Evolutionary conservation across 768 basidiomycete species (phyloP), one percentile per base, ranked within the genome.

Genomic region (Cystobasidium tubakii): DNA sequence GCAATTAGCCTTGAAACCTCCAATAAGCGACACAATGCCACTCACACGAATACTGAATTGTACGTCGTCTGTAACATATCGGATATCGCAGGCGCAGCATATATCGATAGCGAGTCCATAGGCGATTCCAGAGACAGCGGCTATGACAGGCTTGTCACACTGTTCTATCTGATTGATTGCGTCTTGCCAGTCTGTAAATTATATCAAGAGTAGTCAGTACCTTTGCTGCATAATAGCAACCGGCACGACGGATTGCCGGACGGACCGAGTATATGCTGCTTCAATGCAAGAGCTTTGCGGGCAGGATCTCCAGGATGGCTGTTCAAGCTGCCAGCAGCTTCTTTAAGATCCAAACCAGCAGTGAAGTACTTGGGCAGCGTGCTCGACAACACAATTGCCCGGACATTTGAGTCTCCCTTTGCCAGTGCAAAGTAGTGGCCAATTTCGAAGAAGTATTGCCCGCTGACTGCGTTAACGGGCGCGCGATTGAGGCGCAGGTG

Each of bases 141-240:
- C 89, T 53, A 96, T 89, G 71, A 95, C 90, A 0, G 93, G 92
- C 79, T 89, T 88, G 0, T 85, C 84, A 70, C 88, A 88, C 13
- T 85, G 82, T 75, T 88, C 87, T 0, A 91, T 86, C 0, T 88
- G 83, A 0, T 86, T 83, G 53, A 95, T 89, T 33, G 87, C 86
- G 23, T 82, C 79, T 82, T 96, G 92, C 81, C 93, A 90, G 44
- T 82, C 81, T 67, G 46, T 23, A 62, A 13, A 62, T 17, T 15
- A 21, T 50, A 3, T 15, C 10, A 50, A 50, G 15, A 50, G 3
- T n/a, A 9, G 21, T 6, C 46, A 81, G 81, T 62, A n/a, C 12
- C 27, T 53, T 44, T 3, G 21, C 39, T 19, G 21, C 4, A 39
- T 9, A 82, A 81, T 1, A 81, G 79, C n/a, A 9, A 27, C 39